These are phyloP conservation scores for Plasmodium relictum DNA, from an alignment of 169 alveolate genomes.

Conservation along the genomic window DNA sequence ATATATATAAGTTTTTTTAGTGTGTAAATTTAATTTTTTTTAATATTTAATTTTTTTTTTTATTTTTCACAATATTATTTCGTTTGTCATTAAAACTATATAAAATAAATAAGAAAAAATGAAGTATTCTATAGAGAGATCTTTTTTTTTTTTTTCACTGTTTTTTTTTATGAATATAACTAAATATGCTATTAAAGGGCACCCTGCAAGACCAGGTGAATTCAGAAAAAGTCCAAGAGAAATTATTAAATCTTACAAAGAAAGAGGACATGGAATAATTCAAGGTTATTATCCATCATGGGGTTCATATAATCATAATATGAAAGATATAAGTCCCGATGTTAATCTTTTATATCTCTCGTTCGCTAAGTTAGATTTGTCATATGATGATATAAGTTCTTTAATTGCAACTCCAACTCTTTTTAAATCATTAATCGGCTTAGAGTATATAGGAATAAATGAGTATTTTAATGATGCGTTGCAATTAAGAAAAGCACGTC, in stretches of 20 bases:
- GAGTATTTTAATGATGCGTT: slow-evolving; percentile 25
- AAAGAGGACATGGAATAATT: slow-evolving; percentile 6
- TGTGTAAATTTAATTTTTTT: background rate
- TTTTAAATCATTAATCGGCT: slow-evolving; percentile 22
- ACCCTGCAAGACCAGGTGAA: slow-evolving; percentile 12
- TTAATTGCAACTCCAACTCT: slow-evolving; percentile 11
- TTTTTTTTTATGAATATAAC: background rate
- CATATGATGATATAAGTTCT: slow-evolving; percentile 8
- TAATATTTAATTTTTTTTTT: slow-evolving; percentile 5
- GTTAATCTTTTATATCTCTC: slow-evolving; percentile 8
- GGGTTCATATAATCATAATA: slow-evolving; percentile 17
- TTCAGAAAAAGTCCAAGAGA: slow-evolving; percentile 16
- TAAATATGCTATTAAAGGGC: background rate
- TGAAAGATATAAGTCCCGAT: slow-evolving; percentile 13
- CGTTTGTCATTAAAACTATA: background rate
- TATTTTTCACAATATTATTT: background rate
- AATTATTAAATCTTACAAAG: slow-evolving; percentile 7
- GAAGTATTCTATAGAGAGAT: slow-evolving; percentile 1
- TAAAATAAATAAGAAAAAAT: background rate
- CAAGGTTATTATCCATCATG: slow-evolving; percentile 36
- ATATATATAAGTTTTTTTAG: no score
- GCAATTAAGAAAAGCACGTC: slow-evolving; percentile 27
- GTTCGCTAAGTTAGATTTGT: slow-evolving; percentile 9
- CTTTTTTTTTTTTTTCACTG: background rate
- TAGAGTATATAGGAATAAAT: slow-evolving; percentile 22